Evolutionary conservation across 495 filamentous ascomycete genomes (phyloP), one percentile per base, ranked within the genome.

Genomic region (Cenococcum geophilum): DNA sequence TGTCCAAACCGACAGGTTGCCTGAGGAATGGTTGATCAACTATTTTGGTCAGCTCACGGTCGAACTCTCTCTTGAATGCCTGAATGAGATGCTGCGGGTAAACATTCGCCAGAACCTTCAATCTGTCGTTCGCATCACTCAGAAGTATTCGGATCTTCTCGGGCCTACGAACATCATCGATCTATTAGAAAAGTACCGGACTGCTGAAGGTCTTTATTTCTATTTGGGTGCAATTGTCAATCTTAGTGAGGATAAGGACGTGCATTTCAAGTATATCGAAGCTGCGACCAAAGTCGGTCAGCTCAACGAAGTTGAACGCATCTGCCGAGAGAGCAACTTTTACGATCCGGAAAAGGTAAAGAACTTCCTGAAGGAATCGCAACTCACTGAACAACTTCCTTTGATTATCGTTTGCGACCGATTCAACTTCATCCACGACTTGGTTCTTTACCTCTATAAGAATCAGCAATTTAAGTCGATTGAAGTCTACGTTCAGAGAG

Each of bases 391-490:
- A 74, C 91, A 96, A 76, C 81, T 97, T 48, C 95, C 95, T 16
- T 78, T 99, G 59, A 97, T 99, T 77, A 95, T 97, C 70, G 95
- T 99, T 63, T 97, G 95, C 76, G 95, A 99, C 68, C 90, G 92
- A 18, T 96, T 95, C 82, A 95, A 97, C 77, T 92, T 99, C 71
- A 89, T 97, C 59, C 95, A 99, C 69, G 95, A 99, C 72, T 73
- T 99, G 68, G 89, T 99, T 25, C 82, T 97, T 22, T 97, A 96
- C 74, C 89, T 99, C 23, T 99, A 97, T 79, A 91, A 96, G 76
- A 96, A 96, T 76, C 93, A 97, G 74, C 95, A 97, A 70, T 99
- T 95, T 86, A 95, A 96, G 77, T 96, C 95, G 14, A 99, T 99
- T 65, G 95, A 99, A 76, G 86, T 95, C 53, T 99, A 99, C 67